These are phyloP conservation scores for Zalerion maritima DNA, from an alignment of 495 filamentous ascomycete genomes.

Conservation along the genomic window DNA sequence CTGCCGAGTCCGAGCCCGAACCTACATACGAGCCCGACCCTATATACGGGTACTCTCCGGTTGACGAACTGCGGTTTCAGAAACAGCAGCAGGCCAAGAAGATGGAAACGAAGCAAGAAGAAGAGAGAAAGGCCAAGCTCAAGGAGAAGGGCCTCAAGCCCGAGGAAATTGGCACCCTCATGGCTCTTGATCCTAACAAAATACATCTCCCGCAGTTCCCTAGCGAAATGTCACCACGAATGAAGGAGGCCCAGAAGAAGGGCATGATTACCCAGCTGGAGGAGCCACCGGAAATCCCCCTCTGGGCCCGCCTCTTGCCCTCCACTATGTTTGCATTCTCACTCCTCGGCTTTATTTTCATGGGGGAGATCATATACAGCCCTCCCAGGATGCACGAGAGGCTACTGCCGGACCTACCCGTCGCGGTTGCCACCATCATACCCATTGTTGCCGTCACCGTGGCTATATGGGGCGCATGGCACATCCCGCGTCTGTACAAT, in stretches of 20 bases:
- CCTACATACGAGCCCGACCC: slow-evolving; percentile 12
- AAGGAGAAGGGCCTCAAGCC: slow-evolving; percentile 30
- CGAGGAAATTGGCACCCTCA: slow-evolving; percentile 38
- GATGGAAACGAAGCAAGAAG: slow-evolving; percentile 21
- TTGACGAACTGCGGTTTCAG: slow-evolving; percentile 40
- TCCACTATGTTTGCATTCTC: slow-evolving; percentile 41
- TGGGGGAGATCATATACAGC: slow-evolving; percentile 45
- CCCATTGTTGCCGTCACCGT: slow-evolving; percentile 52
- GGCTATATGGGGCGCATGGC: slow-evolving; percentile 49
- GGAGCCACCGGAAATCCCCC: slow-evolving; percentile 31
- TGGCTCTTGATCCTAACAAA: slow-evolving; percentile 18
- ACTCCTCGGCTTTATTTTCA: slow-evolving; percentile 33
- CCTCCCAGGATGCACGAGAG: slow-evolving; percentile 43
- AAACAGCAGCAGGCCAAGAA: no score
- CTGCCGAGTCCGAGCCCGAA: slow-evolving; percentile 11
- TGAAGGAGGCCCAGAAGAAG: slow-evolving; percentile 21
- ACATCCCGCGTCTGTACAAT: slow-evolving; percentile 52
- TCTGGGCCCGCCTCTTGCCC: slow-evolving; percentile 49
- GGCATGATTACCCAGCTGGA: slow-evolving; percentile 26
- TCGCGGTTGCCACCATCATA: slow-evolving; percentile 62
- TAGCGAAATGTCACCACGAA: slow-evolving; percentile 18
- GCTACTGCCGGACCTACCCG: slow-evolving; percentile 59
- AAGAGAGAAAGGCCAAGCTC: slow-evolving; percentile 20
- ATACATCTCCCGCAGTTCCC: no score
- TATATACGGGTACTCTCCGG: slow-evolving; percentile 30